Evolutionary conservation across 169 alveolate species (phyloP).

Genomic region (Besnoitia besnoiti): DNA sequence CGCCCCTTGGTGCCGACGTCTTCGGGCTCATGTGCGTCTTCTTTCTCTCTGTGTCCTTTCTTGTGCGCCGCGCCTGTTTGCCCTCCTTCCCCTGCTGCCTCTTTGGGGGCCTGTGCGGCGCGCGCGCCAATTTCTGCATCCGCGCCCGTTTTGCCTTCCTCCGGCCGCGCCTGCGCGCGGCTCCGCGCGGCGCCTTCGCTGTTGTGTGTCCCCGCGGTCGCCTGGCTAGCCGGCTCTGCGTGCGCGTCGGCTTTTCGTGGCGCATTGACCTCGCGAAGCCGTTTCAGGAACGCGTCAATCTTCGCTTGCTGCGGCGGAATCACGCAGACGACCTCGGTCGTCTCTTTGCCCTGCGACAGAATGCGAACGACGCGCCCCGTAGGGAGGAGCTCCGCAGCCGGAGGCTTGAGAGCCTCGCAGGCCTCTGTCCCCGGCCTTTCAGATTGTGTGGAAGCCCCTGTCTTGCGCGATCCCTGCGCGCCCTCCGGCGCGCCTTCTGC

Average conservation of each 20-base stretch:
- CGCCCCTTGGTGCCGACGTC: no score
- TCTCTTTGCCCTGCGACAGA: not conserved
- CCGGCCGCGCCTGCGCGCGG: not conserved
- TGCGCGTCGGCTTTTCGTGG: not conserved
- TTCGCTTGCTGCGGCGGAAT: conserved; percentile 18
- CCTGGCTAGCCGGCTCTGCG: not conserved
- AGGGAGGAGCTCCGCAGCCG: not conserved
- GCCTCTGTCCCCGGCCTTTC: not conserved
- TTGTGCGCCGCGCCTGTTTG: not conserved
- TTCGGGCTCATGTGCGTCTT: not conserved
- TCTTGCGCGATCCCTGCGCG: no score
- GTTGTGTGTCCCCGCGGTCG: not conserved
- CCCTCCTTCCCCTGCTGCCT: not conserved
- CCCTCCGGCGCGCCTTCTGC: not conserved
- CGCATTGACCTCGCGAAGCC: not conserved
- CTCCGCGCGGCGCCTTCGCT: conserved; percentile 10
- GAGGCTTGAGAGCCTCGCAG: not conserved
- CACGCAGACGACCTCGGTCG: not conserved
- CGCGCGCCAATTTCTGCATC: no score
- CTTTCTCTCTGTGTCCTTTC: not conserved
- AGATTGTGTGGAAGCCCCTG: no score
- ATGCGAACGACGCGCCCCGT: conserved; percentile 20
- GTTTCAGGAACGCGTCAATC: conserved; percentile 17
- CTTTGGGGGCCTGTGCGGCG: no score
- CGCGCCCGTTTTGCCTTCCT: no score